These are phyloP conservation scores for Boletus edulis DNA, from an alignment of 768 basidiomycete species.

Conservation along the genomic window DNA sequence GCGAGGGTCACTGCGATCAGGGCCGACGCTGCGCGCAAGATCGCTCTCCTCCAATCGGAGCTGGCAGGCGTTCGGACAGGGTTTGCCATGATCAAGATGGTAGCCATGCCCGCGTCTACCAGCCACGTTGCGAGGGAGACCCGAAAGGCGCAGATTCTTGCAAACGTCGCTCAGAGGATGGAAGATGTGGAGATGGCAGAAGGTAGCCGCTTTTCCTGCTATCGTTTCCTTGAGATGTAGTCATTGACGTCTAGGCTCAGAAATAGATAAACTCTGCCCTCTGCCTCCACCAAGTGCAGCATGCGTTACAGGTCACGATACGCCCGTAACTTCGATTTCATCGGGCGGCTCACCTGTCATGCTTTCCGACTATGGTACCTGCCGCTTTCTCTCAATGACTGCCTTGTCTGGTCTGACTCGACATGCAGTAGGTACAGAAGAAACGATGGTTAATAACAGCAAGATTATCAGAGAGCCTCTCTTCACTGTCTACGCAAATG, in stretches of 20 bases:
- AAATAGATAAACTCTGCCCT: not conserved
- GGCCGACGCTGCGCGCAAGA: constrained; percentile 17
- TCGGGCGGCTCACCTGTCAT: not conserved
- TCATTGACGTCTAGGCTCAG: not conserved
- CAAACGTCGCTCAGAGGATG: not conserved
- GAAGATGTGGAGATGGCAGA: not conserved
- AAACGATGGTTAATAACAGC: not conserved
- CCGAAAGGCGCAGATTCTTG: not conserved
- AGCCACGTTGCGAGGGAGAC: constrained; percentile 7
- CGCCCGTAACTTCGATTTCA: not conserved
- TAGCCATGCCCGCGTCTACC: not conserved
- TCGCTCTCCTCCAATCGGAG: constrained; percentile 14
- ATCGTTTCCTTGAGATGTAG: not conserved
- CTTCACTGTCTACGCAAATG: not conserved
- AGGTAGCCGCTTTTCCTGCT: constrained; percentile 1
- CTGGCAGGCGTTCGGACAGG: constrained; percentile 7
- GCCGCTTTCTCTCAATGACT: not conserved
- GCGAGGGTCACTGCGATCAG: constrained; percentile 13
- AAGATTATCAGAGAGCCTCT: not conserved
- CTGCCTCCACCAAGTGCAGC: not conserved
- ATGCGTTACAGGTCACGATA: not conserved
- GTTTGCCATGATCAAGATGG: constrained; percentile 8
- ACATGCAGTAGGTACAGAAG: not conserved
- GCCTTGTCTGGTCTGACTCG: not conserved
- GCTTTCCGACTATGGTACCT: constrained; percentile 3